Evolutionary conservation across 176 grass and related monocot species (phyloP), one percentile per base, ranked within the genome.

Genomic region (Aegilops umbellulata): DNA sequence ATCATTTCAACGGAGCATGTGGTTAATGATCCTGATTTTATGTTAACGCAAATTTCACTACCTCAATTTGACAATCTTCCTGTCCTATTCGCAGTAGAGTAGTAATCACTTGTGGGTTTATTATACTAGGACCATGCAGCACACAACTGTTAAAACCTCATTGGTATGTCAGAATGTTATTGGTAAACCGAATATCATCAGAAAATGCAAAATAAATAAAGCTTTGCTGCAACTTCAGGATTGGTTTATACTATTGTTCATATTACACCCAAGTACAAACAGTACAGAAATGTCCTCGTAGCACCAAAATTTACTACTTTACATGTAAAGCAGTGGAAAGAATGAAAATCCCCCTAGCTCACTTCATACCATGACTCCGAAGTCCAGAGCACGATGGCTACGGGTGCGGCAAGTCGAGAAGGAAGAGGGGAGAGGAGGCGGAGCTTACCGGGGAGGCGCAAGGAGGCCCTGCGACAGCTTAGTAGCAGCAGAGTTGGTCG

Each of bases 221-320:
- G 32, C 47, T 62, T 74, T 46, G 67, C 69, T 67, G 34, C 78
- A 89, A 76, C 61, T 38, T 38, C 57, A 39, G 46, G 10, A 74
- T 81, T 19, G 75, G 5, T 36, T 74, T 75, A 49, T 51, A 81
- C 78, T 64, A 29, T 69, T 70, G 61, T 90, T 85, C 79, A 60
- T 80, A 86, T 86, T 83, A 93, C 66, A 86, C 78, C 74, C 58
- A 74, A 74, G 66, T 80, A 90, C 86, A 88, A 90, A 90, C 86
- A 93, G 69, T 75, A 55, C 68, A 65, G 32, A 84, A 27, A 90
- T 27, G 78, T 93, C 75, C 73, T 90, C 65, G 23, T 77, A 81
- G 76, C 64, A 84, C 82, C 86, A 93, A 90, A 93, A 93, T 88
- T 90, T 90, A 90, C 83, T 88, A 90, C 83, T 90, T 86, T 88